Evolutionary conservation across 257 asterid species (phyloP).

Genomic region (Nicotiana paniculata): DNA sequence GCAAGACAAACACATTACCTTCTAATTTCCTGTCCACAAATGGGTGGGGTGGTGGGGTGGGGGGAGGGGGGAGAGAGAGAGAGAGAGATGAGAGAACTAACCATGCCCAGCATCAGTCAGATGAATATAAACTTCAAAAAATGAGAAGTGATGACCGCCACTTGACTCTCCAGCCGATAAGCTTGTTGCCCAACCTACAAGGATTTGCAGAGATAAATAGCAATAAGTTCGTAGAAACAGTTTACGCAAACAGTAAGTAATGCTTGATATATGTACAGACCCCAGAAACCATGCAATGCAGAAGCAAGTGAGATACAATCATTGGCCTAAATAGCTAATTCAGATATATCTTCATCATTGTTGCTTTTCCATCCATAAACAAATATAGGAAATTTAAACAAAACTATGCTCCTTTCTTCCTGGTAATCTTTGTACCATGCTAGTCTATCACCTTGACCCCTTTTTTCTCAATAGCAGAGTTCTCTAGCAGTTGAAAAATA

Average conservation of each 20-base stretch:
- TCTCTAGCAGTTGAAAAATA: too few species aligned
- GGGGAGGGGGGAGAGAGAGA: too few species aligned
- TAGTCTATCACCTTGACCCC: too few species aligned
- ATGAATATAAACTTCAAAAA: conserved; percentile 70
- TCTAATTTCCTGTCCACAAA: not conserved
- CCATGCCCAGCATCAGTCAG: conserved; percentile 96
- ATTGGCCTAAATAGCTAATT: not conserved
- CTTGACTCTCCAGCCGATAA: conserved; percentile 94
- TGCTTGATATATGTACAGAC: not conserved
- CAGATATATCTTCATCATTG: not conserved
- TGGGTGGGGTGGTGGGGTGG: not conserved
- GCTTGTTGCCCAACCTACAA: conserved; percentile 96
- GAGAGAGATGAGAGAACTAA: conserved; percentile 16
- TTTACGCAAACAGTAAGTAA: not conserved
- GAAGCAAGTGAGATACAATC: not conserved
- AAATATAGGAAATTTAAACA: not conserved
- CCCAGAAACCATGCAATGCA: not conserved
- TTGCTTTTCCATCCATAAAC: not conserved
- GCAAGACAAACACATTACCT: not conserved
- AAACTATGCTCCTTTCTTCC: too few species aligned
- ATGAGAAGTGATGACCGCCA: conserved; percentile 55
- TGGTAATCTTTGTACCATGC: too few species aligned
- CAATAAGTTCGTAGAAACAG: not conserved
- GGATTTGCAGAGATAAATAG: not conserved
- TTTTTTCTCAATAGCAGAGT: too few species aligned